A percentile compares a stretch with the other conserved stretches of the same genome.
These are phyloP conservation scores for Jimgerdemannia lactiflua DNA, from an alignment of 192 early-diverging fungal species.

Conservation along the genomic window DNA sequence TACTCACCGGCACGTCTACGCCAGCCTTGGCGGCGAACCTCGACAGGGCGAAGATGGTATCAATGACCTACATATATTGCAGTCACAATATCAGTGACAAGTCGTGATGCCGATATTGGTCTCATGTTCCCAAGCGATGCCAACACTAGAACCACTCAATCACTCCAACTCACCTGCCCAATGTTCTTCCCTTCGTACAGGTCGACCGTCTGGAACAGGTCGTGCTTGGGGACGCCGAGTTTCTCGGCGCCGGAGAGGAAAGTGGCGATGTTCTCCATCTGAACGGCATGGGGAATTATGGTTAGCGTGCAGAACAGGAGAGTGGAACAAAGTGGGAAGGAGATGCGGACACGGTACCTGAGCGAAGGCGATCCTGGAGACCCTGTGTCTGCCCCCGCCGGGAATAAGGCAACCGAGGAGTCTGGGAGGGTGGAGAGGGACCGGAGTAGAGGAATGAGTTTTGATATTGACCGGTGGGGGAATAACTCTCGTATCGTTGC, in stretches of 20 bases:
- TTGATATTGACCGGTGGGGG: too few species aligned
- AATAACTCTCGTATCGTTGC: too few species aligned
- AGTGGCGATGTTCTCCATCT: slow-evolving; percentile 85
- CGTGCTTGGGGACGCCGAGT: slow-evolving; percentile 67
- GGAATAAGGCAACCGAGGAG: slow-evolving; percentile 54
- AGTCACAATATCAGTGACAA: too few species aligned
- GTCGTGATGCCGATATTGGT: too few species aligned
- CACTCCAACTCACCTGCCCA: slow-evolving; percentile 27
- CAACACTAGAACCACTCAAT: slow-evolving; percentile 12
- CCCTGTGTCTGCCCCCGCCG: slow-evolving; percentile 53
- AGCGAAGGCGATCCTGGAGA: slow-evolving; percentile 72
- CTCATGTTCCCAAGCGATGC: slow-evolving; percentile 8
- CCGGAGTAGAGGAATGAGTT: neutral
- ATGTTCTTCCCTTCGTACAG: slow-evolving; percentile 76
- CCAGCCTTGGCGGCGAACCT: slow-evolving; percentile 65
- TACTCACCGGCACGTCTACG: slow-evolving; percentile 34
- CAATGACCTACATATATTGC: slow-evolving; percentile 44
- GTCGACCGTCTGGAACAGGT: slow-evolving; percentile 83
- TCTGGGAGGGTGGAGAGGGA: slow-evolving; percentile 23
- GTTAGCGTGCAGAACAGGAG: neutral
- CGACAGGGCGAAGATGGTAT: slow-evolving; percentile 71
- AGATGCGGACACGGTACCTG: slow-evolving; percentile 32
- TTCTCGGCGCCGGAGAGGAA: slow-evolving; percentile 60
- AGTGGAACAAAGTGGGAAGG: neutral
- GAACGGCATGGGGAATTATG: neutral